Evolutionary conservation across 1,139 yeast genomes (phyloP).

Genomic region (Pneumocystis sp.): DNA sequence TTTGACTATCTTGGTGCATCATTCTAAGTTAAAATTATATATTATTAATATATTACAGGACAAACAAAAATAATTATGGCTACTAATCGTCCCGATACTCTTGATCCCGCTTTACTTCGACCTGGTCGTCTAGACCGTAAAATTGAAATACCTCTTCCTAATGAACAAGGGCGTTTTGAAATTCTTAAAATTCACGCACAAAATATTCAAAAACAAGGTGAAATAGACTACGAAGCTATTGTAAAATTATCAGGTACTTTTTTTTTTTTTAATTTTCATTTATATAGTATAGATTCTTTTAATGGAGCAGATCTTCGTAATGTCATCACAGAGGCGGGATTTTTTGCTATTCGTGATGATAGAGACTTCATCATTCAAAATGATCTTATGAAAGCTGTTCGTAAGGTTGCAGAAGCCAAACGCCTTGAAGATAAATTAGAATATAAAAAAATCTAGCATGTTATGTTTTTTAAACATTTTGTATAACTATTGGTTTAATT

Average conservation of each 20-base stretch:
- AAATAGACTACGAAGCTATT: slow-evolving; percentile 90
- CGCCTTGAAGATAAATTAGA: slow-evolving; percentile 93
- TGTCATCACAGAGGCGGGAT: slow-evolving; percentile 97
- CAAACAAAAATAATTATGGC: slow-evolving; percentile 99
- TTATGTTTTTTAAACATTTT: not conserved
- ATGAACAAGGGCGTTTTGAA: slow-evolving; percentile 90
- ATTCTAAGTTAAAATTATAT: not conserved
- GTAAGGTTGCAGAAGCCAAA: slow-evolving; percentile 94
- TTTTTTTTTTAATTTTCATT: slow-evolving; percentile 9
- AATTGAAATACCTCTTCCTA: slow-evolving; percentile 90
- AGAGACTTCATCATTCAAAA: slow-evolving; percentile 87
- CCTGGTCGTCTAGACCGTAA: slow-evolving; percentile 98
- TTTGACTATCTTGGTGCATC: slow-evolving; percentile 73
- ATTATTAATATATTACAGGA: not conserved
- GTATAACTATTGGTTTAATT: not conserved
- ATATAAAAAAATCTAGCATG: slow-evolving; percentile 31
- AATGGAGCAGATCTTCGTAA: slow-evolving; percentile 98
- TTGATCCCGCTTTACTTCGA: slow-evolving; percentile 96
- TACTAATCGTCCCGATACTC: slow-evolving; percentile 94
- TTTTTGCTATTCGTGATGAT: slow-evolving; percentile 94
- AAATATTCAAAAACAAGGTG: slow-evolving; percentile 80
- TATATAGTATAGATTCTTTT: slow-evolving; percentile 53
- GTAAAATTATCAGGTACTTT: slow-evolving; percentile 51
- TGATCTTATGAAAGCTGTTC: slow-evolving; percentile 93
- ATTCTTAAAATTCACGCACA: slow-evolving; percentile 88